Evolutionary conservation across 2,329 filamentous ascomycete genomes (phyloP), one percentile per base, ranked within the genome.

Genomic region (Aspergillus piperis): DNA sequence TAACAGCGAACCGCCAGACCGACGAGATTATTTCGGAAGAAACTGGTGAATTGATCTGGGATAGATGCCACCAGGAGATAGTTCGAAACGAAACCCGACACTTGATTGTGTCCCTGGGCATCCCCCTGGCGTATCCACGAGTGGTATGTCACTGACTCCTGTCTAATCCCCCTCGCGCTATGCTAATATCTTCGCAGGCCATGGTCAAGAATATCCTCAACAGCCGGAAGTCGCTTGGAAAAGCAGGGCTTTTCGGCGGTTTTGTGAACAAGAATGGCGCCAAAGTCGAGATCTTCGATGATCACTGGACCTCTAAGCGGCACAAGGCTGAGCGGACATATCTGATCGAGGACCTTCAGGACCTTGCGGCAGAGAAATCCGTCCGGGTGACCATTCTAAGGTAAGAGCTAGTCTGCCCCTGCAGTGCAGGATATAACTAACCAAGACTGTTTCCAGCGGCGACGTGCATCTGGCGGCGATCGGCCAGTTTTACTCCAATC

Each of bases 241-340:
- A 91, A 70, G 85, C 89, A 38, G 93, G 94, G 1, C 77, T 96
- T 66, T 83, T 98, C 54, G 91, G 92, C 61, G 83, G 84, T 11
- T 86, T 96, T 47, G 82, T 96, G 41, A 96, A 96, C 78, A 90
- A 90, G 66, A 93, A 96, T 68, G 93, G 97, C 70, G 92, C 92
- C 21, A 92, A 92, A 17, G 90, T 95, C 5, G 95, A 98, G 75
- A 90, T 98, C 13, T 81, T 96, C 8, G 94, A 97, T 72, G 95
- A 98, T 75, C 94, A 99, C 73, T 99, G 95, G 95, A 97, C 94
- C 0, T 91, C 94, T 39, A 96, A 92, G 73, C 91, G 92, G 71
- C 93, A 98, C 80, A 99, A 98, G 74, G 83, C 87, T 25, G 95
- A 99, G 77, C 87, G 95, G 54, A 91, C 88, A 63, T 89, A 91